These are phyloP conservation scores for Scedosporium apiospermum DNA, from an alignment of 2,329 filamentous ascomycete species.

Conservation along the genomic window DNA sequence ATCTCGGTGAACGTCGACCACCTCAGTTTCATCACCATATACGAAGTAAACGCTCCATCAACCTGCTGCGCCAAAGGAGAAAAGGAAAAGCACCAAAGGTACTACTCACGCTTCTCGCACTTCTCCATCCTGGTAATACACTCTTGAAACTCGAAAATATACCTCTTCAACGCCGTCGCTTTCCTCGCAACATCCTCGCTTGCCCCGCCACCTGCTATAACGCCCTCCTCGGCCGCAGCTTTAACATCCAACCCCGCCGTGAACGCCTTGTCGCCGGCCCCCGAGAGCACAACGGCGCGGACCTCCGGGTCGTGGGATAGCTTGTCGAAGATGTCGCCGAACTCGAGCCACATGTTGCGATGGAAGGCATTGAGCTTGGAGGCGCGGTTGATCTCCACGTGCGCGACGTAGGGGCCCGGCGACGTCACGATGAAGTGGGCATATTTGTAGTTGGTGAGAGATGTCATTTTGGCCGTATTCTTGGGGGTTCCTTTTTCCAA, in stretches of 20 bases:
- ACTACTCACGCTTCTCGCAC: constrained; percentile 71
- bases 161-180: constrained; percentile 51
- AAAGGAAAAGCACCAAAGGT: background rate
- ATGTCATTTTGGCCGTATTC: background rate
- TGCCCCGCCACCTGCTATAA: constrained; percentile 24
- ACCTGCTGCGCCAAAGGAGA: background rate
- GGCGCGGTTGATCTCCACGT: constrained; percentile 85
- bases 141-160: constrained; percentile 72
- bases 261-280: constrained; percentile 75
- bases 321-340: constrained; percentile 60
- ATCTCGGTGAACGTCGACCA: too few species aligned
- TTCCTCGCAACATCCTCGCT: constrained; percentile 52
- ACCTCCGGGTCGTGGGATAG: constrained; percentile 65
- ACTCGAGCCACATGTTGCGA: constrained; percentile 77
- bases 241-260: constrained; percentile 78
- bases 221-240: constrained; percentile 47
- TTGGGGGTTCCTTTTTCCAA: background rate
- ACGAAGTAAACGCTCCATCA: too few species aligned
- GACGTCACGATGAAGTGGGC: constrained; percentile 66
- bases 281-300: constrained; percentile 70
- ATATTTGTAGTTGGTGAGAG: constrained; percentile 30
- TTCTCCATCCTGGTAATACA: constrained; percentile 68
- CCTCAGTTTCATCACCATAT: too few species aligned
- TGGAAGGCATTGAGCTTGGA: constrained; percentile 83
- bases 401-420: constrained; percentile 65